Evolutionary conservation across 108 stramenopile species (phyloP), one percentile per base, ranked within the genome.

Genomic region (Discostella stelligeroides): DNA sequence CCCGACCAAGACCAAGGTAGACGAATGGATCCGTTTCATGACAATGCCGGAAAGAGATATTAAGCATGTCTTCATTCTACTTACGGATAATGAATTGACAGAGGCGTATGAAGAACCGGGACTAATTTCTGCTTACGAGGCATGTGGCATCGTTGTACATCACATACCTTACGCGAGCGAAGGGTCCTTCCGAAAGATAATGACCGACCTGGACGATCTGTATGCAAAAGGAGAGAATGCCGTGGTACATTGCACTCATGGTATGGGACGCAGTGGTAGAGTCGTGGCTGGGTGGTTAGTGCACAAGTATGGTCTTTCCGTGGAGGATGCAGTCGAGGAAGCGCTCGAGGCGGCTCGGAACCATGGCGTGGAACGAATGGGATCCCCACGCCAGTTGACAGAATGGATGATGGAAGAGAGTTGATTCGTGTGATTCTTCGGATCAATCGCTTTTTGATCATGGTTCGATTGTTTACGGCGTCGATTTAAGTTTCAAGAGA

Each of bases 211-310:
- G 3, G 63, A 65, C n/a, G 17, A 48, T 30, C 12, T 50, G 24
- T 5, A 3, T 11, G 48, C 11, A 37, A 28, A n/a, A 17, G n/a
- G 28, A 17, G 72, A 70, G 51, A 81, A 78, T 27, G 83, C 76
- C 7, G 83, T 81, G 7, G 59, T 67, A 30, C 83, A 84, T 51
- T 84, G 83, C 45, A 84, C 79, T 45, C 70, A 72, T 37, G 83
- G 83, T 9, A 81, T 77, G 60, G 83, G 83, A 34, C 64, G 83
- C 45, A 73, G 80, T 66, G 83, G 83, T 51, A 57, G 83, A 20
- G 79, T 84, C 27, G 79, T 80, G 14, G 76, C 76, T 29, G 83
- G 70, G n/a, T 84, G 83, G 83, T 43, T 84, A 12, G 75, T 70
- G 20, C 71, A 72, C 30, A 72, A 76, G 40, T 84, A 79, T 51